These are phyloP conservation scores for Chenopodium quinoa DNA, from an alignment of 148 eudicot genomes.

Conservation along the genomic window DNA sequence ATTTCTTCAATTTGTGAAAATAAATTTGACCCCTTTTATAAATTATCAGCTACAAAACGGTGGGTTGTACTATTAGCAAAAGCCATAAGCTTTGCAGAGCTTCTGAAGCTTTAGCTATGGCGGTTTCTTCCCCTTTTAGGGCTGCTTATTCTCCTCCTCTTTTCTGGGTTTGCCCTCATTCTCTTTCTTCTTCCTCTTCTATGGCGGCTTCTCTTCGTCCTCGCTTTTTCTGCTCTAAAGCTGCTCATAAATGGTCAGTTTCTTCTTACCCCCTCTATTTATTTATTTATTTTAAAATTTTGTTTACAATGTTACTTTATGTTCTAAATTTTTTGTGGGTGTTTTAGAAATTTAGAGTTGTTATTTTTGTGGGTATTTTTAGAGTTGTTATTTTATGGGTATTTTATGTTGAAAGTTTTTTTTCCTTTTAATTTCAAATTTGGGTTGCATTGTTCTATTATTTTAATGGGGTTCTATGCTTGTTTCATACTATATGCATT, in stretches of 20 bases:
- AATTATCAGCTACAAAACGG: conserved; percentile 44
- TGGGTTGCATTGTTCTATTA: not conserved
- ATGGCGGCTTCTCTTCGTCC: conserved; percentile 11
- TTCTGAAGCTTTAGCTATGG: conserved; percentile 43
- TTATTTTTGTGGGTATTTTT: not conserved
- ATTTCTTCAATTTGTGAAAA: not conserved
- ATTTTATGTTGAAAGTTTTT: not conserved
- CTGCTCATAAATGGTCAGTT: conserved; percentile 35
- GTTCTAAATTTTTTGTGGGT: no score
- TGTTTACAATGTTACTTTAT: not conserved
- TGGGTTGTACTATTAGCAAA: conserved; percentile 33
- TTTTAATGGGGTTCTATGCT: not conserved
- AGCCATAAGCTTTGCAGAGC: conserved; percentile 42
- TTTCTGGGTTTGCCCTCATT: conserved; percentile 40
- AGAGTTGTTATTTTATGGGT: not conserved
- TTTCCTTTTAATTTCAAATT: no score
- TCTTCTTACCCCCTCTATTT: not conserved
- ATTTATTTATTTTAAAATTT: not conserved
- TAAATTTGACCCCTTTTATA: not conserved
- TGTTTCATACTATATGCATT: no score
- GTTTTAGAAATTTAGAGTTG: not conserved
- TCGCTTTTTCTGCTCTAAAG: conserved; percentile 20
- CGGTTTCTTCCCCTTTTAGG: conserved; percentile 39
- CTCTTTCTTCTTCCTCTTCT: conserved; percentile 23
- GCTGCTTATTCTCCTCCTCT: conserved; percentile 36